These are phyloP conservation scores for Penicillium antarcticum DNA, from an alignment of 495 filamentous ascomycete species.

Conservation along the genomic window DNA sequence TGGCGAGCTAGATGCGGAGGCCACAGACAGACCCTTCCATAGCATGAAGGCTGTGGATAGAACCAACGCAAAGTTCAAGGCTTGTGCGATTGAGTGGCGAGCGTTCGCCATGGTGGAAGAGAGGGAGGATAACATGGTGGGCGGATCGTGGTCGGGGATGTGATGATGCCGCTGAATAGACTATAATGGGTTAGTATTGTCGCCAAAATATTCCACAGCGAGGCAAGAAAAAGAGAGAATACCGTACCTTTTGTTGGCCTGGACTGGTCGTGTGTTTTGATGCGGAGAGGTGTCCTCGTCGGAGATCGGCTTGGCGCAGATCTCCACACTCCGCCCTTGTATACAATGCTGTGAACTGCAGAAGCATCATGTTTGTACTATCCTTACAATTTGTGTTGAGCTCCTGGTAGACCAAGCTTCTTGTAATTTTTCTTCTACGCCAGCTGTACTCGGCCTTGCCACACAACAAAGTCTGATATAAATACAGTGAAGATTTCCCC, in stretches of 20 bases:
- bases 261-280: slow-evolving; percentile 18
- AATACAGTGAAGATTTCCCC: no score
- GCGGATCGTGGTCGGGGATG: slow-evolving; percentile 6
- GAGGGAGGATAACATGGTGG: slow-evolving; percentile 71
- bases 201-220: background rate
- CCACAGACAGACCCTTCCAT: slow-evolving; percentile 91
- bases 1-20: slow-evolving; percentile 81
- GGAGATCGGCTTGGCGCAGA: slow-evolving; percentile 11
- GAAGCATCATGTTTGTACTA: no score
- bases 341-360: background rate
- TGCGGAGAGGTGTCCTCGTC: slow-evolving; percentile 31
- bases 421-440: no score
- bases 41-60: slow-evolving; percentile 93
- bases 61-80: slow-evolving; percentile 93
- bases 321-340: background rate
- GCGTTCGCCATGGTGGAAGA: slow-evolving; percentile 60
- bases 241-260: slow-evolving; percentile 1
- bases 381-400: background rate
- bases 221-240: background rate
- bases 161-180: background rate
- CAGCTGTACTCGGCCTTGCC: no score
- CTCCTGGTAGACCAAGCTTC: no score
- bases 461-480: no score
- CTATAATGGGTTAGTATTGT: background rate
- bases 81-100: slow-evolving; percentile 80